Evolutionary conservation across 2,329 filamentous ascomycete genomes (phyloP).

Genomic region (Dichotomopilus funicola): DNA sequence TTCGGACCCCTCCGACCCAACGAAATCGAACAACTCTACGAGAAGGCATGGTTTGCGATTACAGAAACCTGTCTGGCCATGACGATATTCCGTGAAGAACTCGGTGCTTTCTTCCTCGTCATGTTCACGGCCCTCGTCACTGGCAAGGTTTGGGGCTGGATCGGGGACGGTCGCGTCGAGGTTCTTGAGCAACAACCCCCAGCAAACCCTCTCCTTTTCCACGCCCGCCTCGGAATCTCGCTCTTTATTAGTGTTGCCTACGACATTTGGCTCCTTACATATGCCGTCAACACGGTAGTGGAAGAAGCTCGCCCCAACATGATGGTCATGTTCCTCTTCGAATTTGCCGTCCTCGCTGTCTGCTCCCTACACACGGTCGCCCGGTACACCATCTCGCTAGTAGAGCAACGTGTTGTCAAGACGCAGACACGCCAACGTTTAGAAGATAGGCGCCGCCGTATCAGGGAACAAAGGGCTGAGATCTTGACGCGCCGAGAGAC

Average conservation of each 20-base stretch:
- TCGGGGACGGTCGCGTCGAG: conserved; percentile 90
- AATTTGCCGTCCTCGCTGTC: conserved; percentile 82
- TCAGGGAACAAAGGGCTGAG: conserved; percentile 51
- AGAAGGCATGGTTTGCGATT: conserved; percentile 96
- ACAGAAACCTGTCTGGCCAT: conserved; percentile 96
- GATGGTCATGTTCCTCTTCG: conserved; percentile 99
- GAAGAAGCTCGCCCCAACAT: conserved; percentile 88
- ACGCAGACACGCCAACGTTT: conserved; percentile 66
- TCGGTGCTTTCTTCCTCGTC: conserved; percentile 88
- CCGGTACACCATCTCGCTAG: conserved; percentile 71
- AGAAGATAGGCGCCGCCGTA: conserved; percentile 60
- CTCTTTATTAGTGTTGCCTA: conserved; percentile 73
- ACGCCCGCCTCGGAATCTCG: conserved; percentile 72
- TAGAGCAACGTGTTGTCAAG: conserved; percentile 69
- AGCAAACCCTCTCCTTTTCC: conserved; percentile 80
- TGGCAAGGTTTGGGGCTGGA: conserved; percentile 98
- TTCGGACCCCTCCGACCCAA: conserved; percentile 86
- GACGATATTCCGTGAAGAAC: conserved; percentile 95
- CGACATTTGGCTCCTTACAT: conserved; percentile 71
- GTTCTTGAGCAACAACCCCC: conserved; percentile 93
- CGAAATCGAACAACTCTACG: conserved; percentile 94
- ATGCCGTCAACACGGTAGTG: conserved; percentile 76
- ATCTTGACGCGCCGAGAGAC: conserved; percentile 44
- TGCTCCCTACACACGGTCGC: conserved; percentile 71
- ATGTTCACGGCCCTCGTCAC: conserved; percentile 94